Evolutionary conservation across 331 rosid species (phyloP), one percentile per base, ranked within the genome.

Genomic region (Telfairia occidentalis): DNA sequence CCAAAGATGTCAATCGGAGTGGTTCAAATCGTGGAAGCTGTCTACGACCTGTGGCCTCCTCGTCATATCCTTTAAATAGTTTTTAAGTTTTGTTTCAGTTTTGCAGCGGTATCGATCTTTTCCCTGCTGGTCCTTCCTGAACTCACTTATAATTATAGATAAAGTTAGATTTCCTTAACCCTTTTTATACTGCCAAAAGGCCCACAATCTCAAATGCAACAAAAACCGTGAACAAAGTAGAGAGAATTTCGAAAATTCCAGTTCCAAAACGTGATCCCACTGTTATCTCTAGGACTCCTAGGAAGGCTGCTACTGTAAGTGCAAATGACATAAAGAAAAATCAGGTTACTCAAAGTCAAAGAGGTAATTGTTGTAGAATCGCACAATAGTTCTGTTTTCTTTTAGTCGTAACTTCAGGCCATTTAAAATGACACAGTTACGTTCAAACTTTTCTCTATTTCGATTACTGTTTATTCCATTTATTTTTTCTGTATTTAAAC

Each of bases 61-160:
- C 87, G 63, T 87, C 92, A 94, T 94, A 94, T 94, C 98, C 98
- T 92, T 89, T 77, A 9, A 38, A 29, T 16, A 9, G 26, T 34
- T 54, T 28, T 24, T 30, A 66, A 1, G 23, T 28, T 29, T 45
- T 21, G 30, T 54, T 37, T 26, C 34, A 63, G n/a, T 76, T 76
- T 43, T 61, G 43, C 46, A n/a, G 35, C 11, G 38, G 9, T 50
- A 32, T 50, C 16, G 50, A 73, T 6, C 38, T 65, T 66, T 23
- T 21, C 49, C 70, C 28, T 54, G 72, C 46, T 66, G 50, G 54
- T 32, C 18, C 71, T 40, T 49, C 72, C 76, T 76, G 45, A 76
- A 78, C 49, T 45, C 71, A 74, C 28, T 64, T 19, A 50, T 73
- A 64, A 46, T 55, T n/a, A 49, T 73, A 61, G 59, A 7, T 82